These are phyloP conservation scores for Cyclotella atomus DNA, from an alignment of 108 stramenopile genomes.

Conservation along the genomic window DNA sequence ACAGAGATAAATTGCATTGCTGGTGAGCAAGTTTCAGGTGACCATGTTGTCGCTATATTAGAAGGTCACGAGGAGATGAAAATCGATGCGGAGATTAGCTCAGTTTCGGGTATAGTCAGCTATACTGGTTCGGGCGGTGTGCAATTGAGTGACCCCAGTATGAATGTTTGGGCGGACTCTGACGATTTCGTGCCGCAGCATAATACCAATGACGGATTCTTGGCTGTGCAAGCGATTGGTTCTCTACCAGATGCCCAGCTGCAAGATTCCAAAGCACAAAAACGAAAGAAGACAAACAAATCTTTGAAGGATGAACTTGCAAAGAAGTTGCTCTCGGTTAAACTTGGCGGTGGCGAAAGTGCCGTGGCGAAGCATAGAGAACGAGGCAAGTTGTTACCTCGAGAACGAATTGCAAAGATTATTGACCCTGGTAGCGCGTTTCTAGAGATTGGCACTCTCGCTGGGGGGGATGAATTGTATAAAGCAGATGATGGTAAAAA, in stretches of 20 bases:
- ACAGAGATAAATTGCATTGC: slow-evolving; percentile 44
- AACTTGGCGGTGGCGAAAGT: slow-evolving; percentile 60
- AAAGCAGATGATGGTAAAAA: slow-evolving; percentile 47
- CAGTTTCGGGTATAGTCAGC: not conserved
- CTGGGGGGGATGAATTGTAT: slow-evolving; percentile 67
- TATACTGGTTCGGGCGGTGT: not conserved
- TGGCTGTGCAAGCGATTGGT: slow-evolving; percentile 28
- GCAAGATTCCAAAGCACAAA: slow-evolving; percentile 33
- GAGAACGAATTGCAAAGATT: slow-evolving; percentile 92
- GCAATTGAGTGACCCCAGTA: slow-evolving; percentile 29
- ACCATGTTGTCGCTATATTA: slow-evolving; percentile 55
- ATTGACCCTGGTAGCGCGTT: slow-evolving; percentile 95
- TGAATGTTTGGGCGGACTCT: slow-evolving; percentile 44
- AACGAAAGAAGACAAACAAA: slow-evolving; percentile 34
- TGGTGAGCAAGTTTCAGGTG: slow-evolving; percentile 70
- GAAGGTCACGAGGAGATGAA: slow-evolving; percentile 53
- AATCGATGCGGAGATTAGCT: slow-evolving; percentile 9
- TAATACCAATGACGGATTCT: slow-evolving; percentile 33
- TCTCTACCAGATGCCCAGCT: slow-evolving; percentile 39
- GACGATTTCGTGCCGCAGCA: slow-evolving; percentile 29
- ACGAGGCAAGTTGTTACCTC: slow-evolving; percentile 90
- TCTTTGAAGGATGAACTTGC: slow-evolving; percentile 34
- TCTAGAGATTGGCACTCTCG: slow-evolving; percentile 93
- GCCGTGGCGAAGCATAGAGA: slow-evolving; percentile 79
- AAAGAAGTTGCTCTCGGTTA: slow-evolving; percentile 26